Evolutionary conservation across 2,329 filamentous ascomycete genomes (phyloP).

Genomic region (Westerdykella sp.): DNA sequence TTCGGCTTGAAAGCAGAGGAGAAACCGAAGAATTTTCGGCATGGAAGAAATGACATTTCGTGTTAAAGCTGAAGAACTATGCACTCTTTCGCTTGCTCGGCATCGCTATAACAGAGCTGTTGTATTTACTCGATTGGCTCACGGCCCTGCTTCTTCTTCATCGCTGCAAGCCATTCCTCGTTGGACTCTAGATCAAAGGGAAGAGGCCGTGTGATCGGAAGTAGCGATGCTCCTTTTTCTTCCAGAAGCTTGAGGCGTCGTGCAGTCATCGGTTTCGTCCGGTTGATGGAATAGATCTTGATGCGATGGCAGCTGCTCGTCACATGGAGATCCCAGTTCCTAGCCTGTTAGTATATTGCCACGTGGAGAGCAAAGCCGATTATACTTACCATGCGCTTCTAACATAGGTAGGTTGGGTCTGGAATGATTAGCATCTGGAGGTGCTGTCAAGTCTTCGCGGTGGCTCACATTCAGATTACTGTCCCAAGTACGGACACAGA

Average conservation of each 20-base stretch:
- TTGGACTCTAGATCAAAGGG: slow-evolving; percentile 46
- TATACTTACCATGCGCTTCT: slow-evolving; percentile 37
- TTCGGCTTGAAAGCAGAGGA: neutral
- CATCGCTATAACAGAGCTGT: neutral
- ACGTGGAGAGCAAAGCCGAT: neutral
- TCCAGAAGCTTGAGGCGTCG: slow-evolving; percentile 49
- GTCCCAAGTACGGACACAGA: slow-evolving; percentile 42
- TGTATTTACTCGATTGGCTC: slow-evolving; percentile 39
- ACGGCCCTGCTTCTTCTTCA: slow-evolving; percentile 37
- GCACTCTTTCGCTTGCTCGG: no score
- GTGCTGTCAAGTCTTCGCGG: neutral
- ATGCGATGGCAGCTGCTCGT: slow-evolving; percentile 57
- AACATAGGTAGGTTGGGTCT: slow-evolving; percentile 41
- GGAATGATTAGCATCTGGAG: slow-evolving; percentile 7
- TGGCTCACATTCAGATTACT: slow-evolving; percentile 39
- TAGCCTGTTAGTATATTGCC: slow-evolving; percentile 28
- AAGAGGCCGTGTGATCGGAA: slow-evolving; percentile 51
- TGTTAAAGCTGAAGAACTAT: no score
- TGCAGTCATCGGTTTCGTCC: slow-evolving; percentile 43
- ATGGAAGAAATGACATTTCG: no score
- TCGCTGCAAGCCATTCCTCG: slow-evolving; percentile 45
- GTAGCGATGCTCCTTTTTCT: slow-evolving; percentile 42
- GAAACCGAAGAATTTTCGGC: slow-evolving; percentile 3
- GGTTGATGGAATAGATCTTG: slow-evolving; percentile 58
- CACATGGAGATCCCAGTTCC: slow-evolving; percentile 62